phyloP scores from a whole-genome alignment of 192 early-diverging fungal species.

The Entomortierella beljakovae region DNA sequence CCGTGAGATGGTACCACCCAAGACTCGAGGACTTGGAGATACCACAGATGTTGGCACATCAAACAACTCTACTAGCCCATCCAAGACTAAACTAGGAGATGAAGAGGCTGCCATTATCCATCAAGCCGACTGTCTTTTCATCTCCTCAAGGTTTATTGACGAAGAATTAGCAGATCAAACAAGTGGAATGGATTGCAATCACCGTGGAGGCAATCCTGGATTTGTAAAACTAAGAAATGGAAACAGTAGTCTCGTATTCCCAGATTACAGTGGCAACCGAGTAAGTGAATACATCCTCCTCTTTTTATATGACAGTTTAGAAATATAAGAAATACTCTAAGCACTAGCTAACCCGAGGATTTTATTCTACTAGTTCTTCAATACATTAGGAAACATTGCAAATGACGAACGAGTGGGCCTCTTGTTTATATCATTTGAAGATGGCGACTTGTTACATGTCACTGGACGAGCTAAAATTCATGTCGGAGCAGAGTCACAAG shows the following conservation, averaged over 20 bases:
- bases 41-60: background rate
- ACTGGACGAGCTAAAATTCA: slow-evolving; percentile 34
- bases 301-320: too few relatives aligned
- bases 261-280: slow-evolving; percentile 50
- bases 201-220: slow-evolving; percentile 46
- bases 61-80: background rate
- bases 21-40: background rate
- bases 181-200: slow-evolving; percentile 52
- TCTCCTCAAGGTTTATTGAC: slow-evolving; percentile 34
- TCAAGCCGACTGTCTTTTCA: slow-evolving; percentile 40
- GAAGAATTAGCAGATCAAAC: slow-evolving; percentile 38
- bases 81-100: background rate
- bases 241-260: slow-evolving; percentile 16
- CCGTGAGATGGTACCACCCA: slow-evolving; percentile 15
- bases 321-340: too few relatives aligned
- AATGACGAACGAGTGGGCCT: slow-evolving; percentile 27
- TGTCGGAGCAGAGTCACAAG: slow-evolving; percentile 26
- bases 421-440: slow-evolving; percentile 29
- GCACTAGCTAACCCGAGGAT: background rate
- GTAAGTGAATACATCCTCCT: slow-evolving; percentile 8
- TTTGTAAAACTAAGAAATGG: slow-evolving; percentile 16
- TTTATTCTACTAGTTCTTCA: slow-evolving; percentile 40
- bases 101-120: slow-evolving; percentile 14
- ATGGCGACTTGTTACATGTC: slow-evolving; percentile 30
- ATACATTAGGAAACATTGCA: slow-evolving; percentile 39